Conservation (phyloP, 176 grass and related monocot genomes). For the Oryza officinalis region DNA sequence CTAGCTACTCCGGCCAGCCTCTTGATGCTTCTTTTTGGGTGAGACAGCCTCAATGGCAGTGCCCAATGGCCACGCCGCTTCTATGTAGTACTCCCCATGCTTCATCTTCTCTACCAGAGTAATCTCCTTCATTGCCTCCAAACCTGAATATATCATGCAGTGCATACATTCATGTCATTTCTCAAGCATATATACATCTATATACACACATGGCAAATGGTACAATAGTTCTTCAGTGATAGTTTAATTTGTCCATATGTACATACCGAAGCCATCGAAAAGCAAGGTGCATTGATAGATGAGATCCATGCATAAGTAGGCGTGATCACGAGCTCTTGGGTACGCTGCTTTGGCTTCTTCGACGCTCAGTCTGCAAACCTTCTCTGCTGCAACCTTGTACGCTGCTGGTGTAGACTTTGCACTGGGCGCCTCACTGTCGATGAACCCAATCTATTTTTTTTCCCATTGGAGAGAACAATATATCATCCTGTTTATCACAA, state of each 20-base stretch:
- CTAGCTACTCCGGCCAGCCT: too few relatives aligned
- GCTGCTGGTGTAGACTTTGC: conserved; percentile 19
- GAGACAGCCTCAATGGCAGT: too few relatives aligned
- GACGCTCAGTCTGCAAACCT: conserved; percentile 5
- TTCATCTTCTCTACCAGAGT: conserved; percentile 31
- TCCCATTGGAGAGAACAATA: too few relatives aligned
- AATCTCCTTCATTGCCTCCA: conserved; percentile 46
- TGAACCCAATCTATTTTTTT: conserved; percentile 29
- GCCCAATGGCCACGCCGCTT: too few relatives aligned
- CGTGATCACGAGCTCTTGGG: not conserved
- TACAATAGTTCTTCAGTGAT: too few relatives aligned
- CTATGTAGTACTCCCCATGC: too few relatives aligned
- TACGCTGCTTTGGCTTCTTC: conserved; percentile 26
- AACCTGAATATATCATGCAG: not conserved
- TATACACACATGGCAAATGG: too few relatives aligned
- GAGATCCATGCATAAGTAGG: conserved; percentile 64
- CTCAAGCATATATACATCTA: too few relatives aligned
- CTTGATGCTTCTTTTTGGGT: too few relatives aligned
- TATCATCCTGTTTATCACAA: too few relatives aligned
- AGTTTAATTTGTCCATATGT: too few relatives aligned
- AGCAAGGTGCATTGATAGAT: conserved; percentile 58
- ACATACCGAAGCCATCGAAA: conserved; percentile 46
- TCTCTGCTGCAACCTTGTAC: conserved; percentile 8
- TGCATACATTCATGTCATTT: too few relatives aligned
- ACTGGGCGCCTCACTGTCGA: conserved; percentile 6